Percentiles rank a stretch among this genome's conserved stretches.
These are phyloP conservation scores for Schizonepeta tenuifolia DNA, from an alignment of 257 asterid genomes.

Conservation along the genomic window DNA sequence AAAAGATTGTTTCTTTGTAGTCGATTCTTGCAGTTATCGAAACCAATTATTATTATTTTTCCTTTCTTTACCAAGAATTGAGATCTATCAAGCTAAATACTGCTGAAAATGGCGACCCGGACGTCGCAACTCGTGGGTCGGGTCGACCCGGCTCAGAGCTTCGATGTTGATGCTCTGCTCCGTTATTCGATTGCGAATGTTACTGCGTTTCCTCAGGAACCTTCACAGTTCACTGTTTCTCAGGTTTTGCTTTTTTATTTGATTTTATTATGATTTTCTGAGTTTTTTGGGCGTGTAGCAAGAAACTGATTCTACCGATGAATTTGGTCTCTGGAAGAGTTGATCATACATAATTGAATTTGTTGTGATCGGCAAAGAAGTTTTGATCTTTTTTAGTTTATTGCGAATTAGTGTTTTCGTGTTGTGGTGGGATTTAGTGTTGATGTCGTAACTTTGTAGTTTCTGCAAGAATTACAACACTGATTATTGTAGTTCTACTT, in stretches of 20 bases:
- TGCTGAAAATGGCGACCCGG: slow-evolving; percentile 50
- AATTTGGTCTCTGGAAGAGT: background rate
- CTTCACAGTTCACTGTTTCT: slow-evolving; percentile 55
- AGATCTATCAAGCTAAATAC: slow-evolving; percentile 15
- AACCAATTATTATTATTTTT: background rate
- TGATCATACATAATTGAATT: background rate
- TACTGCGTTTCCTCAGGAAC: slow-evolving; percentile 66
- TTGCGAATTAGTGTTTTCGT: background rate
- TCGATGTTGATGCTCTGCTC: slow-evolving; percentile 59
- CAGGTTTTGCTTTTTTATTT: slow-evolving; percentile 55
- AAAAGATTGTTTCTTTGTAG: background rate
- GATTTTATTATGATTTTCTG: too few species aligned
- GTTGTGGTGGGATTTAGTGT: background rate
- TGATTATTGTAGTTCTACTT: slow-evolving; percentile 9
- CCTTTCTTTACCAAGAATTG: background rate
- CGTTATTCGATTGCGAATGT: slow-evolving; percentile 63
- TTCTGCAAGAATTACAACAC: background rate
- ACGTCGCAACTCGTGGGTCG: slow-evolving; percentile 70
- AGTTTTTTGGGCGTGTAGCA: background rate
- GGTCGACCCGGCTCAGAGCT: slow-evolving; percentile 71
- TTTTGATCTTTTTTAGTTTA: slow-evolving; percentile 18
- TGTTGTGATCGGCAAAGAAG: slow-evolving; percentile 3
- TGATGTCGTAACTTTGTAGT: background rate
- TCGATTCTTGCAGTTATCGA: background rate
- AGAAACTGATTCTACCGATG: background rate